Conservation (phyloP, 1,139 yeast genomes). For the Taphrina flavorubra region DNA sequence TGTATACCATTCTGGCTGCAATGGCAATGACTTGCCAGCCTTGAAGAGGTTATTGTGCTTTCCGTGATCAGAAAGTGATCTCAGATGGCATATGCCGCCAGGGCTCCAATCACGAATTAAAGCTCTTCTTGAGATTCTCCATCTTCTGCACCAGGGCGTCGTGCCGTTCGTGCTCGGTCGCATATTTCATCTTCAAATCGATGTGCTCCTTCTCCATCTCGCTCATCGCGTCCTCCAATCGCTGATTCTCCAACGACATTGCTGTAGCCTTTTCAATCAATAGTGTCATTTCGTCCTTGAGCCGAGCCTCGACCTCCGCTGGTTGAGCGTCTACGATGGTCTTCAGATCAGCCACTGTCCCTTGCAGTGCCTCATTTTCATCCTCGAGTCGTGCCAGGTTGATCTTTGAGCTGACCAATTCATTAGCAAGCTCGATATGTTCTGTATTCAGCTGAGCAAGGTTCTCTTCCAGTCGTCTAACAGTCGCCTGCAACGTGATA, state of each 20-base stretch:
- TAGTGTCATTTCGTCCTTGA: constrained; percentile 55
- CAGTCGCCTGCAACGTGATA: constrained; percentile 73
- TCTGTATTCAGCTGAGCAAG: constrained; percentile 74
- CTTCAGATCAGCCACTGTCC: constrained; percentile 62
- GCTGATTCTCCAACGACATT: constrained; percentile 21
- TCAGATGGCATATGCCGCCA: no score
- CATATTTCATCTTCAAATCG: constrained; percentile 34
- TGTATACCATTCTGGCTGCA: no score
- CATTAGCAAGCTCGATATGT: constrained; percentile 78
- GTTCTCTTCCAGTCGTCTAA: constrained; percentile 73
- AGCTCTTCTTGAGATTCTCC: constrained; percentile 38
- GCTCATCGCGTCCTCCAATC: constrained; percentile 28
- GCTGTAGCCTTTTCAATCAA: constrained; percentile 58
- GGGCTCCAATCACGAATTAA: constrained; percentile 13
- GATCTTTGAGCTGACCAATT: constrained; percentile 67
- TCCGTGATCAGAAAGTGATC: no score
- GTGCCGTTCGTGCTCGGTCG: constrained; percentile 35
- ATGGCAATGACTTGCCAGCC: no score
- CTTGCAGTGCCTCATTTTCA: constrained; percentile 64
- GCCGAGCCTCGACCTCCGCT: constrained; percentile 46
- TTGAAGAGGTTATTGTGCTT: no score
- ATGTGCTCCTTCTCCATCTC: constrained; percentile 39
- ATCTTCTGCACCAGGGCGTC: constrained; percentile 31
- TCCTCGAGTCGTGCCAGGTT: constrained; percentile 69
- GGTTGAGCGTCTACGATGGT: constrained; percentile 49